Conservation (phyloP, 129 eudicot genomes). For the Deinandra increscens region DNA sequence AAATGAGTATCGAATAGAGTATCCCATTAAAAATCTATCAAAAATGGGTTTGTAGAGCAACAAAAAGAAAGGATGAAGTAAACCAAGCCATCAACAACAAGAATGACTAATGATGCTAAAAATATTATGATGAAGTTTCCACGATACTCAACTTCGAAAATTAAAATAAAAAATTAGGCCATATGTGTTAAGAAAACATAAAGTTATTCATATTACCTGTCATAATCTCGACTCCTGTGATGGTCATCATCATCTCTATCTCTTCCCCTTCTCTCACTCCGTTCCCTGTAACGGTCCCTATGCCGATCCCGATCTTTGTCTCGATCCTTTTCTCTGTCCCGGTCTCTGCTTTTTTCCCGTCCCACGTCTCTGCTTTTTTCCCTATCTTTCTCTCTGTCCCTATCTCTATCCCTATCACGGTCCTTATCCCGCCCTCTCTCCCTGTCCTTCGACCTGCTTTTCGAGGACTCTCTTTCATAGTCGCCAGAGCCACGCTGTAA, state of each 20-base stretch:
- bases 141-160: neutral
- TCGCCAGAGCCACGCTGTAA: slow-evolving; percentile 67
- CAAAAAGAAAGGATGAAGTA: neutral
- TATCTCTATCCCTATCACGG: slow-evolving; percentile 30
- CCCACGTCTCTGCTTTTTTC: slow-evolving; percentile 29
- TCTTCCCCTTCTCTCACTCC: slow-evolving; percentile 73
- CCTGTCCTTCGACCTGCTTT: slow-evolving; percentile 73
- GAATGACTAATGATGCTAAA: neutral
- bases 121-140: neutral
- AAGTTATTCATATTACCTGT: slow-evolving; percentile 47
- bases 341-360: slow-evolving; percentile 41
- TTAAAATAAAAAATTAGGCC: neutral
- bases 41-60: neutral
- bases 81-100: slow-evolving; percentile 4
- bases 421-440: slow-evolving; percentile 55
- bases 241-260: slow-evolving; percentile 84
- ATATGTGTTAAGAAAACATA: neutral
- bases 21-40: slow-evolving; percentile 1
- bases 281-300: slow-evolving; percentile 67
- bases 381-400: slow-evolving; percentile 21
- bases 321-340: slow-evolving; percentile 43
- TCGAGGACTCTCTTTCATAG: slow-evolving; percentile 64
- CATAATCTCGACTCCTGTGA: slow-evolving; percentile 61
- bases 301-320: slow-evolving; percentile 66
- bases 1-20: neutral